A percentile compares a stretch with the other conserved stretches of the same genome.
These are phyloP conservation scores for Lophiotrema nucula DNA, from an alignment of 495 filamentous ascomycete genomes.

Conservation along the genomic window DNA sequence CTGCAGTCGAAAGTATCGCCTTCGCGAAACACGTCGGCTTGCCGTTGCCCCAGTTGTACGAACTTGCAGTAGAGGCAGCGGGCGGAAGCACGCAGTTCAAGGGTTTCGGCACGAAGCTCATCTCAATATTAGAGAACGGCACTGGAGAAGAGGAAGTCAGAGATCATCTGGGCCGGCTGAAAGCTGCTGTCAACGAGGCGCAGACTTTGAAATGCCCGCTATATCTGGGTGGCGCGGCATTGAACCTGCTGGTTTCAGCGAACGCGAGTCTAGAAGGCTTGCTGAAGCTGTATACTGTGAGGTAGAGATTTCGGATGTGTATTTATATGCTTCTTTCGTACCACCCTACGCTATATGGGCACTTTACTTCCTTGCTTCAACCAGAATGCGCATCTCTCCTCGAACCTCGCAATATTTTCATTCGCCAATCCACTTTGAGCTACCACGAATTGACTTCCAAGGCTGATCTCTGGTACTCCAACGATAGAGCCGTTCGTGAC, in stretches of 20 bases:
- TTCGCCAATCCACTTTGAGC: neutral
- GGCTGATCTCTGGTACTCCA: slow-evolving; percentile 47
- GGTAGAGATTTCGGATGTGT: neutral
- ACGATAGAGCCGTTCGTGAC: slow-evolving; percentile 48
- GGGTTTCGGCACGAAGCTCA: slow-evolving; percentile 57
- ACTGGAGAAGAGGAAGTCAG: slow-evolving; percentile 7
- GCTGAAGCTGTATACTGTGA: slow-evolving; percentile 8
- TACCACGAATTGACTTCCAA: slow-evolving; percentile 53
- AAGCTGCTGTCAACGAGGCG: slow-evolving; percentile 24
- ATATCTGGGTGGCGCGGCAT: slow-evolving; percentile 21
- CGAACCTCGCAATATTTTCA: slow-evolving; percentile 41
- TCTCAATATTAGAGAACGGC: slow-evolving; percentile 28
- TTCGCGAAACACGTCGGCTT: slow-evolving; percentile 63
- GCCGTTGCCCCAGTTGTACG: slow-evolving; percentile 63
- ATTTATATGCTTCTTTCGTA: neutral
- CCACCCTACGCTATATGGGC: slow-evolving; percentile 31
- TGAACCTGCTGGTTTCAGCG: slow-evolving; percentile 5
- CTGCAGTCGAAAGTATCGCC: slow-evolving; percentile 63
- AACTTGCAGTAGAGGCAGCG: slow-evolving; percentile 68
- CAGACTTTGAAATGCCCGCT: slow-evolving; percentile 29
- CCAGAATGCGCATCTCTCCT: slow-evolving; percentile 57
- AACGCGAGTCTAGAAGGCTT: neutral
- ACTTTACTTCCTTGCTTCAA: slow-evolving; percentile 34
- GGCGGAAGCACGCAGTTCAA: slow-evolving; percentile 63
- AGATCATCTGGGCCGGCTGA: slow-evolving; percentile 3